phyloP scores from a whole-genome alignment of 805 yeast species.

The Alloascoidea africana region DNA sequence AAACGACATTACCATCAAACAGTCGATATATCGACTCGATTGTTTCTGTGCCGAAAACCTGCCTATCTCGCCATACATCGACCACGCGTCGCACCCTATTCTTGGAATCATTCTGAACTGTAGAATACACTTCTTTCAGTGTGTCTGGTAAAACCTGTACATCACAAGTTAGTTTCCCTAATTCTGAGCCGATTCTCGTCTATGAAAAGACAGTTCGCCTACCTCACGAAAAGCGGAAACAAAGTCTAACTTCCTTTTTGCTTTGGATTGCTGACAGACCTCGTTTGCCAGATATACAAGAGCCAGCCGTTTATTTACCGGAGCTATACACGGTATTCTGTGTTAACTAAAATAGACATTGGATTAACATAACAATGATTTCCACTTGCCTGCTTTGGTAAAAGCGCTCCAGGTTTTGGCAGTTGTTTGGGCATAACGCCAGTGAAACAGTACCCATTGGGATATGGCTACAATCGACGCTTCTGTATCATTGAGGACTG shows the following conservation, averaged over 20 bases:
- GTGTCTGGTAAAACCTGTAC: slow-evolving; percentile 19
- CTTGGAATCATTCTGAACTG: slow-evolving; percentile 25
- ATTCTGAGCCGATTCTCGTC: neutral
- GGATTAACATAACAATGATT: neutral
- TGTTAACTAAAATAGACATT: neutral
- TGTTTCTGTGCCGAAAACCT: slow-evolving; percentile 26
- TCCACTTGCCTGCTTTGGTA: slow-evolving; percentile 13
- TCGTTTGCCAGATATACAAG: slow-evolving; percentile 66
- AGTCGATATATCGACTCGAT: slow-evolving; percentile 16
- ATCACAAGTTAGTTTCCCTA: neutral
- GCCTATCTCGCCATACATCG: slow-evolving; percentile 51
- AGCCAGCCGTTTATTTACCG: slow-evolving; percentile 31
- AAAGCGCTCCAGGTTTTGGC: slow-evolving; percentile 37
- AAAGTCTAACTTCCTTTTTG: slow-evolving; percentile 43
- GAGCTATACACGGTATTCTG: slow-evolving; percentile 9
- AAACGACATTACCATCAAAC: slow-evolving; percentile 5
- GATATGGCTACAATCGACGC: slow-evolving; percentile 62
- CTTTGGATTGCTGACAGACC: slow-evolving; percentile 63
- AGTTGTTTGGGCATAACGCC: slow-evolving; percentile 36
- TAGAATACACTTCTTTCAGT: slow-evolving; percentile 19
- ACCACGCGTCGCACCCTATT: slow-evolving; percentile 42
- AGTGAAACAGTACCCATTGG: slow-evolving; percentile 61
- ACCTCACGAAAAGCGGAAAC: slow-evolving; percentile 38
- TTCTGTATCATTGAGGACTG: slow-evolving; percentile 40
- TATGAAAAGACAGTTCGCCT: slow-evolving; percentile 3